phyloP scores from a whole-genome alignment of 2,329 filamentous ascomycete genomes.

The Cladophialophora chaetospira region DNA sequence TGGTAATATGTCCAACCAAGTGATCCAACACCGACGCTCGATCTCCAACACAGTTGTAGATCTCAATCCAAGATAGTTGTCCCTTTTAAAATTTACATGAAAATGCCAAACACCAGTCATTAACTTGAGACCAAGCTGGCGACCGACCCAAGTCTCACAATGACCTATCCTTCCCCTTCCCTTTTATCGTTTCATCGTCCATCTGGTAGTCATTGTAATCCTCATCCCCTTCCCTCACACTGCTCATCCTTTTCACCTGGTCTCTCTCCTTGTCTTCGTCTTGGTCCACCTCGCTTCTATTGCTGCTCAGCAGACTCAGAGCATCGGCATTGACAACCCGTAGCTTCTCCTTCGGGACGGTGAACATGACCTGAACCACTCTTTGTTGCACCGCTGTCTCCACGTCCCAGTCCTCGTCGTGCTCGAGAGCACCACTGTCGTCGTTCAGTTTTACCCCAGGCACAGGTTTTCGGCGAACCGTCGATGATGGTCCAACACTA shows the following conservation, averaged over 20 bases:
- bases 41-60: not conserved
- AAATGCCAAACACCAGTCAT: conserved; percentile 4
- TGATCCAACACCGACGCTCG: not conserved
- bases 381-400: conserved; percentile 71
- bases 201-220: conserved; percentile 14
- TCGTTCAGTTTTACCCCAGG: conserved; percentile 22
- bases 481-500: conserved; percentile 39
- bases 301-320: conserved; percentile 34
- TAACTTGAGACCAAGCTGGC: not conserved
- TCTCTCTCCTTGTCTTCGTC: conserved; percentile 28
- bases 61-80: not conserved
- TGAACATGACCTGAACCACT: conserved; percentile 85
- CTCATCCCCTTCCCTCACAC: conserved; percentile 31
- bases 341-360: conserved; percentile 81
- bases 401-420: conserved; percentile 69
- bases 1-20: not conserved
- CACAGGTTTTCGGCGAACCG: conserved; percentile 38
- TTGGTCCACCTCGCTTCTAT: conserved; percentile 33
- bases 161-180: conserved; percentile 19
- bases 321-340: conserved; percentile 84
- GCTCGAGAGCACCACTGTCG: conserved; percentile 32
- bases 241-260: conserved; percentile 32
- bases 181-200: conserved; percentile 15
- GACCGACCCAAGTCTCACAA: not conserved
- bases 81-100: not conserved